phyloP scores from a whole-genome alignment of 1,284 basidiomycete species.

The Prillingera fragicola region DNA sequence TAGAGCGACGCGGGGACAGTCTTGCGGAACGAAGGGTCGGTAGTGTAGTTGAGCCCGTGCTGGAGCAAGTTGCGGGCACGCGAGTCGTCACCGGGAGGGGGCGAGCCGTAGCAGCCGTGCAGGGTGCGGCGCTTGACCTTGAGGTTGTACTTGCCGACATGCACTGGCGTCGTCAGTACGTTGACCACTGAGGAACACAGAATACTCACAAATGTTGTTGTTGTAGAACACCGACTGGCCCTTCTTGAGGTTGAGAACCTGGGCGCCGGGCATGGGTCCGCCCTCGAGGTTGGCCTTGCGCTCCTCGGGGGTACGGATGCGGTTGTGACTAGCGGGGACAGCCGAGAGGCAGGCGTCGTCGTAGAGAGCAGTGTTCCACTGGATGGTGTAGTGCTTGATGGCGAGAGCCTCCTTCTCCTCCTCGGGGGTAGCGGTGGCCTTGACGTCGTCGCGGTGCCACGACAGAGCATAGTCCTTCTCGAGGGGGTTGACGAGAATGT shows the following conservation, averaged over 20 bases:
- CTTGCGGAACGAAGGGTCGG: constrained; percentile 53
- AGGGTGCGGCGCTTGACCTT: constrained; percentile 60
- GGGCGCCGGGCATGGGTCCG: constrained; percentile 62
- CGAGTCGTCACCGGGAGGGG: constrained; percentile 55
- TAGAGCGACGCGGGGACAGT: constrained; percentile 53
- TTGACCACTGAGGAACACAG: background rate
- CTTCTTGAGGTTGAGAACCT: constrained; percentile 57
- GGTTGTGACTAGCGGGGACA: constrained; percentile 64
- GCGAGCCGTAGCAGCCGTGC: constrained; percentile 66
- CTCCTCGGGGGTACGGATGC: constrained; percentile 59
- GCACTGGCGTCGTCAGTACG: constrained; percentile 11
- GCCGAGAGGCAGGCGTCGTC: constrained; percentile 68
- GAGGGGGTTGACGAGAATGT: constrained; percentile 67
- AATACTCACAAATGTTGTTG: constrained; percentile 64
- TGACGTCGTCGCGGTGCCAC: constrained; percentile 78
- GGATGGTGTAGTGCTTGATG: constrained; percentile 64
- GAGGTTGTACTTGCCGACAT: constrained; percentile 52
- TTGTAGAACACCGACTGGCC: constrained; percentile 80
- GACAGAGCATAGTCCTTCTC: constrained; percentile 65
- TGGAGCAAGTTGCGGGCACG: constrained; percentile 74
- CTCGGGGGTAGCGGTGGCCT: constrained; percentile 57
- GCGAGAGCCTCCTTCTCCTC: constrained; percentile 61
- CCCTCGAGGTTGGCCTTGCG: constrained; percentile 57
- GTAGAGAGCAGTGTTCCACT: constrained; percentile 79
- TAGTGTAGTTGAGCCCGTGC: constrained; percentile 58